A percentile compares a stretch with the other conserved stretches of the same genome.
phyloP scores from a whole-genome alignment of 1,284 basidiomycete species.

The Phellinidium pouzarii region DNA sequence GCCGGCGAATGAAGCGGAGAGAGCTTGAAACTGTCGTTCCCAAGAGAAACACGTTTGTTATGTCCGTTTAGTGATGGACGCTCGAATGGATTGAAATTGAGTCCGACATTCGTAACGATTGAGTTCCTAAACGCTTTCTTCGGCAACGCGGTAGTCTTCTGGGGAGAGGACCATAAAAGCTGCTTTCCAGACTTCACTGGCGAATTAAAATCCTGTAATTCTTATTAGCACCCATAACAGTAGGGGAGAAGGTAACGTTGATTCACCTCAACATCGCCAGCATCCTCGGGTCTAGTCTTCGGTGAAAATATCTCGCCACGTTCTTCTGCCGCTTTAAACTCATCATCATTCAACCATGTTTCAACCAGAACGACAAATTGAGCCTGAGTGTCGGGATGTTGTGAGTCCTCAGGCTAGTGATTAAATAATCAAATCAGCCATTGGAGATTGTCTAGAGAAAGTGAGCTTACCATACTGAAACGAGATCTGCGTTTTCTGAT shows the following conservation, averaged over 20 bases:
- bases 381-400: constrained; percentile 63
- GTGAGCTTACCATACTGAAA: constrained; percentile 59
- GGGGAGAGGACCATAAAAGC: constrained; percentile 39
- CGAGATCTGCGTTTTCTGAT: constrained; percentile 61
- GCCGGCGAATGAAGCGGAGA: constrained; percentile 46
- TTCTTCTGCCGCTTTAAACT: constrained; percentile 57
- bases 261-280: constrained; percentile 27
- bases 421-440: not conserved
- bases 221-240: not conserved
- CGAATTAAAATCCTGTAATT: constrained; percentile 23
- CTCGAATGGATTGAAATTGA: constrained; percentile 35
- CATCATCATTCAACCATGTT: constrained; percentile 68
- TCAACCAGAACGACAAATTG: constrained; percentile 66
- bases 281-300: constrained; percentile 34
- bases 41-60: constrained; percentile 34
- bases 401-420: constrained; percentile 62
- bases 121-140: constrained; percentile 38
- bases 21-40: constrained; percentile 27
- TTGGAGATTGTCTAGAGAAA: not conserved
- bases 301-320: constrained; percentile 50
- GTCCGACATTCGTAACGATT: constrained; percentile 34
- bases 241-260: not conserved
- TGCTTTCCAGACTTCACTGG: constrained; percentile 37
- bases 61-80: constrained; percentile 23
- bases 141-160: constrained; percentile 31